These are phyloP conservation scores for Eutrema salsugineum DNA, from an alignment of 441 rosid genomes.

Conservation along the genomic window DNA sequence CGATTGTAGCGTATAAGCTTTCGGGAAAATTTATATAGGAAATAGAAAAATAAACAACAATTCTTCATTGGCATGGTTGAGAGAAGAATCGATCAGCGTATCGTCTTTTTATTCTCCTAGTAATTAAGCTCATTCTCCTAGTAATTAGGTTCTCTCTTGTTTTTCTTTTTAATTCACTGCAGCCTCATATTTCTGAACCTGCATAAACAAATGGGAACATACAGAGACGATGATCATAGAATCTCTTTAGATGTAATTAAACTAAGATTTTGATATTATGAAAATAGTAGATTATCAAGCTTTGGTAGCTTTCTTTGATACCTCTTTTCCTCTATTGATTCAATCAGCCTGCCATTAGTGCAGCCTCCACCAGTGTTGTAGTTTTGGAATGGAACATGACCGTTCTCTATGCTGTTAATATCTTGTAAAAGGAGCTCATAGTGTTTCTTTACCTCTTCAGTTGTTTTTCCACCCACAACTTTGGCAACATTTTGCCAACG, in stretches of 20 bases:
- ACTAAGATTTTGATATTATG: neutral
- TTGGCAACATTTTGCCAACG: constrained; percentile 81
- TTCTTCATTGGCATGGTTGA: neutral
- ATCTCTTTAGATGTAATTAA: neutral
- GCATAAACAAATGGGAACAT: constrained; percentile 1
- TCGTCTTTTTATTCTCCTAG: neutral
- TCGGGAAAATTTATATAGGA: neutral
- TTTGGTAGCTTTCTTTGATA: neutral
- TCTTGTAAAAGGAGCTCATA: constrained; percentile 69
- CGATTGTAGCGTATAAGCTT: neutral
- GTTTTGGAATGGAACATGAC: constrained; percentile 69
- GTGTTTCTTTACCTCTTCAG: constrained; percentile 70
- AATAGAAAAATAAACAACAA: neutral
- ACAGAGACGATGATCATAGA: neutral
- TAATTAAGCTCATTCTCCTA: no score
- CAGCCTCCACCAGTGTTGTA: constrained; percentile 49
- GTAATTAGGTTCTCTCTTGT: neutral
- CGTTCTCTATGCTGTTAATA: constrained; percentile 63
- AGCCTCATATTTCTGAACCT: constrained; percentile 47
- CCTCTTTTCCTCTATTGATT: constrained; percentile 38
- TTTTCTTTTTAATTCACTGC: constrained; percentile 2
- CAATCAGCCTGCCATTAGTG: constrained; percentile 22
- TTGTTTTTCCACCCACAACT: constrained; percentile 73
- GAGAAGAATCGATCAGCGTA: neutral
- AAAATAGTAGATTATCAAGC: neutral